phyloP scores from a whole-genome alignment of 1,284 basidiomycete genomes.

The Pseudozyma thailandica region DNA sequence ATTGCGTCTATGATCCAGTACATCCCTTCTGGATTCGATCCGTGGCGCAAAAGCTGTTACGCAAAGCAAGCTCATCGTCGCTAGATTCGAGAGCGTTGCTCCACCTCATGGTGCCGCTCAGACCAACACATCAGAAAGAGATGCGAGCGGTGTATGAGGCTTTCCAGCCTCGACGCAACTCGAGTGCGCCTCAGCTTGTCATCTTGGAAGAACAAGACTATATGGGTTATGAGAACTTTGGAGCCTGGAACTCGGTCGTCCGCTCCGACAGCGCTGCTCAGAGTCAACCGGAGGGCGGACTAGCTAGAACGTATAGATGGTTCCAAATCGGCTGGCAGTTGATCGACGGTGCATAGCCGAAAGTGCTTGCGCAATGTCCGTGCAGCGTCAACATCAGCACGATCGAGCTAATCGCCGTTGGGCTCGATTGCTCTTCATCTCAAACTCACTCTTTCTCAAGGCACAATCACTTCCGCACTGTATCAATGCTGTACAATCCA shows the following conservation, averaged over 20 bases:
- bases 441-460: too few relatives aligned
- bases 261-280: constrained; percentile 4
- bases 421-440: too few relatives aligned
- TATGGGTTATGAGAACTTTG: constrained; percentile 55
- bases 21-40: constrained; percentile 61
- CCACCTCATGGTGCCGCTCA: constrained; percentile 56
- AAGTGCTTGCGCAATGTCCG: too few relatives aligned
- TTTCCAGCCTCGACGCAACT: constrained; percentile 16
- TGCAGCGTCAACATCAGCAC: too few relatives aligned
- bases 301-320: constrained; percentile 33
- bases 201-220: constrained; percentile 37
- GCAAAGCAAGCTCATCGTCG: neutral
- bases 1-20: constrained; percentile 62
- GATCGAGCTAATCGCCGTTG: too few relatives aligned
- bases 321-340: constrained; percentile 45
- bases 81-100: constrained; percentile 18
- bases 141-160: constrained; percentile 53
- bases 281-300: constrained; percentile 26
- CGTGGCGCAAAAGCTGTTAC: constrained; percentile 47
- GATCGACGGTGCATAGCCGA: too few relatives aligned
- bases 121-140: constrained; percentile 55
- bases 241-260: constrained; percentile 33
- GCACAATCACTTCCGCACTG: neutral
- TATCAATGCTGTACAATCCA: neutral
- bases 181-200: constrained; percentile 6